Evolutionary conservation across 768 basidiomycete genomes (phyloP).

Genomic region (Boletus bicolor): DNA sequence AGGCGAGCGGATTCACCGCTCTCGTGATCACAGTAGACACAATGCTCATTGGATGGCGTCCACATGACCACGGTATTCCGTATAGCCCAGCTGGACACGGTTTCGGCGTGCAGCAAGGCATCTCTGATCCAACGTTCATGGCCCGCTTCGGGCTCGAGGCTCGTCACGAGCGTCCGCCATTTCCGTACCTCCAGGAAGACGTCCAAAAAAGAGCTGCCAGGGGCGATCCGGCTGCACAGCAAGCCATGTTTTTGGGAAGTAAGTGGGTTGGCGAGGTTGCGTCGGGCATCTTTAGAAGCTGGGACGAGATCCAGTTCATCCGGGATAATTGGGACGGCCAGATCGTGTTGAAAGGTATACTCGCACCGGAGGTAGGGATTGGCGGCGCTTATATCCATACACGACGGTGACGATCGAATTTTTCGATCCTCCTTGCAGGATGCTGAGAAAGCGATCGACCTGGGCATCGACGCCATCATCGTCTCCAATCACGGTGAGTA

Average conservation of each 20-base stretch:
- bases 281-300: slow-evolving; percentile 40
- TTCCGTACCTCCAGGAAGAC: slow-evolving; percentile 35
- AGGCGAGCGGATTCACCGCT: slow-evolving; percentile 38
- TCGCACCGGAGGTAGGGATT: slow-evolving; percentile 9
- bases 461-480: slow-evolving; percentile 67
- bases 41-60: slow-evolving; percentile 43
- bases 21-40: slow-evolving; percentile 48
- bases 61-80: slow-evolving; percentile 38
- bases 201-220: slow-evolving; percentile 21
- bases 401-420: not conserved
- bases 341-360: slow-evolving; percentile 48
- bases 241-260: slow-evolving; percentile 31
- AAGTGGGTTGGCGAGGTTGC: slow-evolving; percentile 39
- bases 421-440: slow-evolving; percentile 23
- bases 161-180: slow-evolving; percentile 29
- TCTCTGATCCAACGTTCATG: slow-evolving; percentile 50
- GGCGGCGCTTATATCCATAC: not conserved
- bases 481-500: slow-evolving; percentile 75
- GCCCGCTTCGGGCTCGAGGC: slow-evolving; percentile 27
- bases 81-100: slow-evolving; percentile 39
- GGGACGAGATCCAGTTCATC: slow-evolving; percentile 46
- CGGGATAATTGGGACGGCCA: slow-evolving; percentile 47
- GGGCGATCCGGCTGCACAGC: slow-evolving; percentile 33
- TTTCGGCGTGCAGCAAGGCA: slow-evolving; percentile 39
- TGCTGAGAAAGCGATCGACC: slow-evolving; percentile 57